Percentiles rank a stretch among this genome's conserved stretches.
Evolutionary conservation across 179 eudicot genomes (phyloP).

Genomic region (Nepenthes alata): DNA sequence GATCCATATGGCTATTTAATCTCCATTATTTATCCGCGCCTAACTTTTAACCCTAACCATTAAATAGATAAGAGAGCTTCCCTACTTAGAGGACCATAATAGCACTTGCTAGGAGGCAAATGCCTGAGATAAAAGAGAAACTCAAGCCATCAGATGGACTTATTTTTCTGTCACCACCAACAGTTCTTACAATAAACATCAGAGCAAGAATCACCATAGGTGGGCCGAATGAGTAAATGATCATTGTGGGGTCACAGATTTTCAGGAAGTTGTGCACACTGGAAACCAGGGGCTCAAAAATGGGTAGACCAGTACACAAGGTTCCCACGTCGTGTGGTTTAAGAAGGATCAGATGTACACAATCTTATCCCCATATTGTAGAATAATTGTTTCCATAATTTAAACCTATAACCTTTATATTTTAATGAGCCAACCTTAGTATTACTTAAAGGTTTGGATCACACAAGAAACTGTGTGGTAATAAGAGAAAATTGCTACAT

Average conservation of each 20-base stretch:
- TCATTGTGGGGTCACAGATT: slow-evolving; percentile 33
- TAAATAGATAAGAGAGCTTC: too few relatives aligned
- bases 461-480: too few relatives aligned
- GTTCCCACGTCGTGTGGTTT: slow-evolving; percentile 38
- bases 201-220: slow-evolving; percentile 18
- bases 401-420: too few relatives aligned
- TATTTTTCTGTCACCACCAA: slow-evolving; percentile 35
- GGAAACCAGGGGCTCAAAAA: slow-evolving; percentile 17
- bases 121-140: slow-evolving; percentile 22
- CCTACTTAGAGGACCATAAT: too few relatives aligned
- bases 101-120: slow-evolving; percentile 13
- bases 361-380: too few relatives aligned
- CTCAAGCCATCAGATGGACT: slow-evolving; percentile 31
- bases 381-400: too few relatives aligned
- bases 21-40: too few relatives aligned
- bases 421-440: too few relatives aligned
- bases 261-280: slow-evolving; percentile 39
- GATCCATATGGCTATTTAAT: too few relatives aligned
- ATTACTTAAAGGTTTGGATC: too few relatives aligned
- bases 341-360: slow-evolving; percentile 15
- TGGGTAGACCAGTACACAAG: slow-evolving; percentile 24
- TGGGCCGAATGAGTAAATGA: slow-evolving; percentile 28
- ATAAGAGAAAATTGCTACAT: too few relatives aligned
- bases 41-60: too few relatives aligned
- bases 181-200: slow-evolving; percentile 35